Evolutionary conservation across 306 rosid genomes (phyloP), one percentile per base, ranked within the genome.

Genomic region (Casuarina glauca): DNA sequence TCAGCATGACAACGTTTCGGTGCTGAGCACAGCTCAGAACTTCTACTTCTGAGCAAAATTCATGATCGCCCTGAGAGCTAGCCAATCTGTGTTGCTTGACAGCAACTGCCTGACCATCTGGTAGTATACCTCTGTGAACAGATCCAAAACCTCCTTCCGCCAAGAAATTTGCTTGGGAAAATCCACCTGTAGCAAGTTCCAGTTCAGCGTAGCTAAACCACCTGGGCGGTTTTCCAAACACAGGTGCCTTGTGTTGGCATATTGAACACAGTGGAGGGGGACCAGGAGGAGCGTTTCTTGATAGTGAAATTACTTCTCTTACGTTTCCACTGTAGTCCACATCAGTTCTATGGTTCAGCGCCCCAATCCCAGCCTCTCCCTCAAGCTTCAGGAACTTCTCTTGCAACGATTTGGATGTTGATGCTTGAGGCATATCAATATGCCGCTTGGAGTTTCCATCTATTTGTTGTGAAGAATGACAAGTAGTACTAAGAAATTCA

Each of bases 141-240:
- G 98, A 96, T 53, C 99, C 99, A 76, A 79, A 96, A 54, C 99
- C 99, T 72, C 99, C 99, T 84, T 96, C 99, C 6, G 99, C 99
- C 89, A 96, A 84, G 88, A 96, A 96, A 82, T 96, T 96, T 77
- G 97, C 97, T 78, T 93, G 86, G 1, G 99, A 96, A 84, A 96
- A 96, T 64, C 99, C 97, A 53, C 98, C 96, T 1, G 99, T 96
- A 35, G 99, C 97, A 69, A 91, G 94, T 85, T 96, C 98, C 58
- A 96, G 84, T 80, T 96, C 99, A 2, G 91, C 91, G 83, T 91
- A 96, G 88, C 91, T 88, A 84, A 93, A 96, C 97, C 97, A 91
- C 79, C 87, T 87, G 44, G 99, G 99, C 80, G 99, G 98, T 74
- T 96, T 93, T 70, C 99, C 99, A 76, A 96, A 95, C 61, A 90